These are phyloP conservation scores for Aphanomyces stellatus DNA, from an alignment of 352 stramenopile genomes.

Conservation along the genomic window DNA sequence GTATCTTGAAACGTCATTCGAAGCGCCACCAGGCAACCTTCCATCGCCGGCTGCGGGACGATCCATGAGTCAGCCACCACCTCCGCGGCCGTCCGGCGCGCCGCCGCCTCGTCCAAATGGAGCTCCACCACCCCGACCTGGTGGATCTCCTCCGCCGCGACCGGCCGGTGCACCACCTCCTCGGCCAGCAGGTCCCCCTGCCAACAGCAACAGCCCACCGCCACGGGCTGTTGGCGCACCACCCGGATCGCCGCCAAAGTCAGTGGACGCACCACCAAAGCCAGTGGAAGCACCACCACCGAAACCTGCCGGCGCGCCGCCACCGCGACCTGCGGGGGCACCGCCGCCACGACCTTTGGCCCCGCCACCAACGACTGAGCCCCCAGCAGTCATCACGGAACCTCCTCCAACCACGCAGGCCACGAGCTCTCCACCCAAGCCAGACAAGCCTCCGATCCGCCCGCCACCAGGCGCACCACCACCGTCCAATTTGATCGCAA, in stretches of 20 bases:
- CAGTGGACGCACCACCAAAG: not conserved
- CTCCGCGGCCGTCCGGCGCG: constrained; percentile 10
- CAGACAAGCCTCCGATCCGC: constrained; percentile 14
- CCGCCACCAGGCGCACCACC: constrained; percentile 28
- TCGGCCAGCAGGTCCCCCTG: constrained; percentile 8
- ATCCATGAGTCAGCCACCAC: constrained; percentile 16
- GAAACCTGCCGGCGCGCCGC: not conserved
- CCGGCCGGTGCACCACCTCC: constrained; percentile 22
- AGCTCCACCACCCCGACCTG: constrained; percentile 18
- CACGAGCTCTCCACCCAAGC: not conserved
- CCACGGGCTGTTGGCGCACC: constrained; percentile 16
- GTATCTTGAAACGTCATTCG: not conserved
- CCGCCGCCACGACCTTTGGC: not conserved
- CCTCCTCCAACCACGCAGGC: not conserved
- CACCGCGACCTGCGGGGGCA: not conserved
- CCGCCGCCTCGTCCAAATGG: constrained; percentile 21
- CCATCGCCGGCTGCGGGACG: too few species aligned
- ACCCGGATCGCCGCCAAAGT: constrained; percentile 8
- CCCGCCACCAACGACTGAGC: not conserved
- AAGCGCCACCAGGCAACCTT: too few species aligned
- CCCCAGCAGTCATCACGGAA: not conserved
- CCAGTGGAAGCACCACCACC: not conserved
- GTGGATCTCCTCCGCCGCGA: constrained; percentile 21
- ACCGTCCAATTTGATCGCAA: constrained; percentile 7
- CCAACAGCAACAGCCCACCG: not conserved